phyloP scores from a whole-genome alignment of 768 basidiomycete species.

The Goffeauzyma gilvescens region DNA sequence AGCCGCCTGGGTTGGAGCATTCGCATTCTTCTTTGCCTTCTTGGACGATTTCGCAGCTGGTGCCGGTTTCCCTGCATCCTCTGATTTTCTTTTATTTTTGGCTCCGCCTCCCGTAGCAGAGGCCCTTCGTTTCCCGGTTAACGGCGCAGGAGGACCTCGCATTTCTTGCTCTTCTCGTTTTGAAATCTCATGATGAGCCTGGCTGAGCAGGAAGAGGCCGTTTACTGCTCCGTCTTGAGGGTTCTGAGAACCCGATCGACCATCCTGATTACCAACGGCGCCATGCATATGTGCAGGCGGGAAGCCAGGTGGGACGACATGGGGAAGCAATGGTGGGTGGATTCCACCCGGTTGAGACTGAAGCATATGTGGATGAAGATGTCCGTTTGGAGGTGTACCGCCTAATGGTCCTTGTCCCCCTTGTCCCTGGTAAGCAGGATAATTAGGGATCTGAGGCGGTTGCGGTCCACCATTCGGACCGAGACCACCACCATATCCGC shows the following conservation, averaged over 20 bases:
- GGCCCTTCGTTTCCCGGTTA: background rate
- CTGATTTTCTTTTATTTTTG: slow-evolving; percentile 21
- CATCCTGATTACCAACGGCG: no score
- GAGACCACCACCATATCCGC: background rate
- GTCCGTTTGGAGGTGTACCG: no score
- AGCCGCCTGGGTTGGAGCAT: background rate
- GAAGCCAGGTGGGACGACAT: background rate
- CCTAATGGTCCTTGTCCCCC: no score
- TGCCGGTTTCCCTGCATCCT: slow-evolving; percentile 4
- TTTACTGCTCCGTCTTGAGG: slow-evolving; percentile 44
- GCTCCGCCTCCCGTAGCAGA: slow-evolving; percentile 1
- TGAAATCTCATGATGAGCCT: slow-evolving; percentile 88
- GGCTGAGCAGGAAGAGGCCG: slow-evolving; percentile 77
- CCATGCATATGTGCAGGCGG: background rate
- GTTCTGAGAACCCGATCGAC: background rate
- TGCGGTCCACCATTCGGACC: background rate
- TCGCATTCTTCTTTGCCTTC: slow-evolving; percentile 11
- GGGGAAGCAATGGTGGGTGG: no score
- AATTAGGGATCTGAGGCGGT: no score
- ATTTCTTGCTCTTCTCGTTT: slow-evolving; percentile 66
- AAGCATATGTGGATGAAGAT: no score
- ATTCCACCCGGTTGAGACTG: no score
- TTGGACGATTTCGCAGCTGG: slow-evolving; percentile 17
- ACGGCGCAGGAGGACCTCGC: slow-evolving; percentile 16
- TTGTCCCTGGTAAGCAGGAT: no score